Evolutionary conservation across 2,329 filamentous ascomycete species (phyloP), one percentile per base, ranked within the genome.

Genomic region (Ciborinia camelliae): DNA sequence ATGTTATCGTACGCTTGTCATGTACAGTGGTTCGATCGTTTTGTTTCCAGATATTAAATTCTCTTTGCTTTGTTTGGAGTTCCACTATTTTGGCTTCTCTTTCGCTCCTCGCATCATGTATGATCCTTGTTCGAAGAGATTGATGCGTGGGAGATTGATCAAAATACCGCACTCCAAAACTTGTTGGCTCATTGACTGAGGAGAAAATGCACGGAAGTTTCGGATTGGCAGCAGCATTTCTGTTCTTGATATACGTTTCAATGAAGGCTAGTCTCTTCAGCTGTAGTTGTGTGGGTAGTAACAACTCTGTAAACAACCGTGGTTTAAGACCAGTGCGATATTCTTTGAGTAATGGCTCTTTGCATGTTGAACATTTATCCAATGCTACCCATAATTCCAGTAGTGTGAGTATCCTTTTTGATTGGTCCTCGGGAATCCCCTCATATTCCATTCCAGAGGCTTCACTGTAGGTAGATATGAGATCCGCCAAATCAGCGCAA

Each of bases 331-430:
- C 79, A 0, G 81, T 77, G 8, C 78, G 71, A 66, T 84, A 88
- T 0, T 83, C 72, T 0, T 7, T 9, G 0, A 88, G 70, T 6
- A 84, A 66, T 0, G 78, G 75, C n/a, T 78, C 75, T 0, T 74
- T 63, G 1, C 63, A 18, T 1, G 77, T 74, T 0, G 81, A 80
- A 2, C 77, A 75, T 59, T 76, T 81, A 66, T 89, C 86, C 39
- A 81, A 79, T 0, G 81, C 82, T 9, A 84, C 71, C 86, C 86
- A 89, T 0, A 89, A 71, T 62, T 88, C 84, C 3, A 86, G 68
- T 0, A 83, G 69, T 0, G 81, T 84, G 0, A 89, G 76, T 3
- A 86, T 64, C 81, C 87, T 86, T 5, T 80, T 66, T 0, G 86
- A 89, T 0, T 76, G 69, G 0, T 73, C 74, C 65, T 83, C 79